phyloP scores from a whole-genome alignment of 2,329 filamentous ascomycete genomes.

The Diaporthe destruens region DNA sequence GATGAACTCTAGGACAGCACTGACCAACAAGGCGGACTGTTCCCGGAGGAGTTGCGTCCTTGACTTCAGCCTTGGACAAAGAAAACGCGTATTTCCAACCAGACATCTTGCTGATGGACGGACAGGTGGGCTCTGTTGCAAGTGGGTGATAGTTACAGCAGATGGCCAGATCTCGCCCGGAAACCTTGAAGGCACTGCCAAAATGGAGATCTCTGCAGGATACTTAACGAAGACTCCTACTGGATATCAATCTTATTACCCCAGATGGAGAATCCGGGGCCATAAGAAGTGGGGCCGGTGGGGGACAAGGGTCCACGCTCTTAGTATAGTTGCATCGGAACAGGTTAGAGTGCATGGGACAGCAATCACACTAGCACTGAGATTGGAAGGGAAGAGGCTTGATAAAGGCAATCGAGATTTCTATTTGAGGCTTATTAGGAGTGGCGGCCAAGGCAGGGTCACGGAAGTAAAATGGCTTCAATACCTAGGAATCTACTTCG shows the following conservation, averaged over 20 bases:
- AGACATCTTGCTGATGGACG: constrained; percentile 8
- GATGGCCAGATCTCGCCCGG: constrained; percentile 10
- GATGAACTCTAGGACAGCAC: not conserved
- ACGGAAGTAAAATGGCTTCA: constrained; percentile 3
- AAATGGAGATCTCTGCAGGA: not conserved
- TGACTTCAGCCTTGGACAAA: constrained; percentile 25
- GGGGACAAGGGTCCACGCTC: constrained; percentile 15
- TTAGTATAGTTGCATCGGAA: constrained; percentile 16
- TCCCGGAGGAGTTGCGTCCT: constrained; percentile 24
- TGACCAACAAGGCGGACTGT: constrained; percentile 31
- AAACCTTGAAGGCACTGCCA: constrained; percentile 13
- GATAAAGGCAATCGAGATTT: not conserved
- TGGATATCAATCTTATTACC: constrained; percentile 27
- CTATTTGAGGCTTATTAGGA: not conserved
- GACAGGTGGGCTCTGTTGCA: not conserved
- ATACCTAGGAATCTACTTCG: too few species aligned
- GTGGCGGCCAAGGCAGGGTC: constrained; percentile 5
- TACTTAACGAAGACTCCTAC: not conserved
- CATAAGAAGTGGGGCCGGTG: constrained; percentile 25
- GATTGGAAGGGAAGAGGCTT: not conserved
- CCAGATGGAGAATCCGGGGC: constrained; percentile 23
- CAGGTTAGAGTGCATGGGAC: constrained; percentile 5
- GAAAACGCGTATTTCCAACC: constrained; percentile 22
- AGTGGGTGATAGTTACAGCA: not conserved
- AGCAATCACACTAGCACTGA: constrained; percentile 16